Conservation (phyloP, 176 grass and related monocot species). For the Lolium multiflorum region DNA sequence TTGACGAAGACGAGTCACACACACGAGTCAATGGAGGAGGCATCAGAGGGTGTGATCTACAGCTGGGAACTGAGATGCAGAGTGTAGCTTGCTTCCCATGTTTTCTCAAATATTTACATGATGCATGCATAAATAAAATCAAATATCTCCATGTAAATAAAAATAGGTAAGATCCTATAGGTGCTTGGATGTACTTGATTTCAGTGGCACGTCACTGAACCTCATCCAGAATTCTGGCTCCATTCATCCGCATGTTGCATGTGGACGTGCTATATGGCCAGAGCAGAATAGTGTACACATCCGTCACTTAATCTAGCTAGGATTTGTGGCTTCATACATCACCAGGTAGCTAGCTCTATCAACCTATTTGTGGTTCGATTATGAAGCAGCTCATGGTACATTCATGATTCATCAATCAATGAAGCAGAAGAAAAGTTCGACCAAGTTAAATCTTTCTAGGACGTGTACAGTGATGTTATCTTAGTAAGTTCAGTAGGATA, state of each 20-base stretch:
- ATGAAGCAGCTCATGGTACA: neutral
- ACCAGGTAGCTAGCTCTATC: neutral
- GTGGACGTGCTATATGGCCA: neutral
- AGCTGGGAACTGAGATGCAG: too few relatives aligned
- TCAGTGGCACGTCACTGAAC: neutral
- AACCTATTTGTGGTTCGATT: neutral
- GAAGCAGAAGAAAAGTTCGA: neutral
- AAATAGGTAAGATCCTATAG: neutral
- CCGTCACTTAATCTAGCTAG: neutral
- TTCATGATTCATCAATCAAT: neutral
- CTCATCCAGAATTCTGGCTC: neutral
- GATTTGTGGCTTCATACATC: neutral
- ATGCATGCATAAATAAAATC: neutral
- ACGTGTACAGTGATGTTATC: too few relatives aligned
- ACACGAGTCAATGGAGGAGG: too few relatives aligned
- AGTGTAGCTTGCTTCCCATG: too few relatives aligned
- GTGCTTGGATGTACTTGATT: neutral
- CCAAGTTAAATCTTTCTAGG: neutral
- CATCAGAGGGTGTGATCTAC: too few relatives aligned
- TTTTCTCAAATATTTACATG: neutral
- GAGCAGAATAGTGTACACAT: neutral
- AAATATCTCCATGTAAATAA: neutral
- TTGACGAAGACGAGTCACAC: too few relatives aligned
- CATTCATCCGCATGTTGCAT: conserved; percentile 6
- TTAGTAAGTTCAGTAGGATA: too few relatives aligned